Evolutionary conservation across 305 asterid species (phyloP).

Genomic region (Salvia sclarea): DNA sequence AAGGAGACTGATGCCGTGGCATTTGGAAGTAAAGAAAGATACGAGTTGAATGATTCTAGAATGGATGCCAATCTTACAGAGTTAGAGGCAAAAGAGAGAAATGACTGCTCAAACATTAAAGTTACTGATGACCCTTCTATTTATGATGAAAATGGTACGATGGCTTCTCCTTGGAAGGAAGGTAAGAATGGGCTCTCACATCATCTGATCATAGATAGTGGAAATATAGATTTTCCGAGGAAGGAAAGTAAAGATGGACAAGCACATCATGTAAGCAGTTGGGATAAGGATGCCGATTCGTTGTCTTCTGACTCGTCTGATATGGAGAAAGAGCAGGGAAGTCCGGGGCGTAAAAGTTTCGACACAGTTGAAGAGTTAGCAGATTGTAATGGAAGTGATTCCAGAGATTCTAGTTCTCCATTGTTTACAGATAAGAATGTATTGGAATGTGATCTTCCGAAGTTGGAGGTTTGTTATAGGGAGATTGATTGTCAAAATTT

Average conservation of each 20-base stretch:
- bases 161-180: conserved; percentile 27
- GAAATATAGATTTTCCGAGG: conserved; percentile 24
- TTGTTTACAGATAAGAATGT: conserved; percentile 47
- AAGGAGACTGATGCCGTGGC: conserved; percentile 31
- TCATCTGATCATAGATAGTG: conserved; percentile 17
- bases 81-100: conserved; percentile 31
- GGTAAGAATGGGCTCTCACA: conserved; percentile 21
- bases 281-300: conserved; percentile 40
- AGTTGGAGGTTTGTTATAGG: conserved; percentile 48
- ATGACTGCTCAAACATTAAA: conserved; percentile 35
- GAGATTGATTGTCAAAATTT: conserved; percentile 41
- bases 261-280: conserved; percentile 13
- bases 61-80: conserved; percentile 26
- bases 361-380: conserved; percentile 29
- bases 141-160: conserved; percentile 27
- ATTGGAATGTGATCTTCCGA: conserved; percentile 47
- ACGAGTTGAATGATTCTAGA: conserved; percentile 34
- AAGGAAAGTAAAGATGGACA: conserved; percentile 28
- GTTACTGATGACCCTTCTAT: conserved; percentile 33
- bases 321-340: conserved; percentile 33
- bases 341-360: conserved; percentile 32
- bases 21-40: conserved; percentile 32
- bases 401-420: conserved; percentile 30
- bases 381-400: conserved; percentile 29
- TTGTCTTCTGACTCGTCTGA: conserved; percentile 38